Base-by-base conservation (phyloP, 495 filamentous ascomycete species). In the Xylaria sp. region DNA sequence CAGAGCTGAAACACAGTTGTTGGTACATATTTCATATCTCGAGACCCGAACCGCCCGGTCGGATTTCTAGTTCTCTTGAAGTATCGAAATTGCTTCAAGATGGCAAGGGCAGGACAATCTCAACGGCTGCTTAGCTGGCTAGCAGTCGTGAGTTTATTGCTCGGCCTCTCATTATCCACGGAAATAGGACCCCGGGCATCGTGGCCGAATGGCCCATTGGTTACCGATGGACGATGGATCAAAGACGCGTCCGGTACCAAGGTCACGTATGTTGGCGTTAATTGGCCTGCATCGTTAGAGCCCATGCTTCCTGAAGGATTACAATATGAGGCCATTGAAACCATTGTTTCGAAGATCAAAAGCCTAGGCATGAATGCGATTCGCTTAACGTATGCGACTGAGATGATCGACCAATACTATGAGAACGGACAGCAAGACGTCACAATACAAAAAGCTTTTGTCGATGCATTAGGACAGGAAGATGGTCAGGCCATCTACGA, bases 281-380 rank as follows among this genome's bases (percentile, higher is more conserved):
- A 89, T 75, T 90, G 88, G 88, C 85, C 88, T 11, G 88, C 82
- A 4, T 81, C 82, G 15, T 79, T 79, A 5, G 88, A 89, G 14
- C 78, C 83, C 15, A 89, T 88, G 85, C 77, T 90, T 31, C 88
- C 88, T 0, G 88, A 90, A 72, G 88, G 88, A 0, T 76, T 90
- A 15, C 84, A 88, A 69, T 88, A 89, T 69, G 79, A 82, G 48
- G 86, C 85, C 0, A 81, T 89, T 55, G 75, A 76, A 52, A 75
- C 77, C 6, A 88, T 88, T 19, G 82, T 88, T 0, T 69, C 71
- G 19, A 87, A 84, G 68, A 79, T 88, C 64, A 85, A 84, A 63
- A 78, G 78, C 37, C 63, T 86, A 24, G 85, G 85, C 7, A 86
- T 90, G 81, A 89, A 89, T 64, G 73, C 78, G 14, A 79, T 90